Conservation (phyloP, 306 rosid genomes). For the Cucumis sativus region DNA sequence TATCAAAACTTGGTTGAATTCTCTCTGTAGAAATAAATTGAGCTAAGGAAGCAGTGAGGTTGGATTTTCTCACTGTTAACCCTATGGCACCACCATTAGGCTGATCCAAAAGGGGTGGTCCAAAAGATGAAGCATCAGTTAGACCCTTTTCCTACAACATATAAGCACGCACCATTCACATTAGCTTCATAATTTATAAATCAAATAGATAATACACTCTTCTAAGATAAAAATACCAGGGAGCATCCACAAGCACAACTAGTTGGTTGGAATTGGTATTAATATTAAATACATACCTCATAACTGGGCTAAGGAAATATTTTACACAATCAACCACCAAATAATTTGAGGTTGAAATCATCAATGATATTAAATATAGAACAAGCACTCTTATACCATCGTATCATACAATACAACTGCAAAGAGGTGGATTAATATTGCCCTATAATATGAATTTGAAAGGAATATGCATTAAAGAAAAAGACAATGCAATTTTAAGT, state of each 20-base stretch:
- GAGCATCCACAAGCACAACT: neutral
- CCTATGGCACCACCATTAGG: slow-evolving; percentile 61
- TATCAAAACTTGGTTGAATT: slow-evolving; percentile 22
- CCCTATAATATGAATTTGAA: neutral
- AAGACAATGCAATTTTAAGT: neutral
- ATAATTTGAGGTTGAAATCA: neutral
- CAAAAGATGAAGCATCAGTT: slow-evolving; percentile 46
- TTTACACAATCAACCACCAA: neutral
- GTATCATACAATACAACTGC: neutral
- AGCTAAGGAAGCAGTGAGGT: slow-evolving; percentile 66
- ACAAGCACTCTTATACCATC: neutral
- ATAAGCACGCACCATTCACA: neutral
- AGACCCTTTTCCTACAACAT: slow-evolving; percentile 56
- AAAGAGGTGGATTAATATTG: neutral
- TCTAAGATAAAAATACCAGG: neutral
- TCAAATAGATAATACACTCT: neutral
- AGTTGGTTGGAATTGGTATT: neutral
- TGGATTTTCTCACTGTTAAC: slow-evolving; percentile 57
- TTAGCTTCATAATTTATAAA: neutral
- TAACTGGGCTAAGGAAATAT: neutral
- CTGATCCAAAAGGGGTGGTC: slow-evolving; percentile 68
- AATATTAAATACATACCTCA: neutral
- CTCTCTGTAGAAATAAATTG: slow-evolving; percentile 45
- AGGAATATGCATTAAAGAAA: neutral
- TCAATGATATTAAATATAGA: neutral